Evolutionary conservation across 768 basidiomycete genomes (phyloP), one percentile per base, ranked within the genome.

Genomic region (Auriculariales sp.): DNA sequence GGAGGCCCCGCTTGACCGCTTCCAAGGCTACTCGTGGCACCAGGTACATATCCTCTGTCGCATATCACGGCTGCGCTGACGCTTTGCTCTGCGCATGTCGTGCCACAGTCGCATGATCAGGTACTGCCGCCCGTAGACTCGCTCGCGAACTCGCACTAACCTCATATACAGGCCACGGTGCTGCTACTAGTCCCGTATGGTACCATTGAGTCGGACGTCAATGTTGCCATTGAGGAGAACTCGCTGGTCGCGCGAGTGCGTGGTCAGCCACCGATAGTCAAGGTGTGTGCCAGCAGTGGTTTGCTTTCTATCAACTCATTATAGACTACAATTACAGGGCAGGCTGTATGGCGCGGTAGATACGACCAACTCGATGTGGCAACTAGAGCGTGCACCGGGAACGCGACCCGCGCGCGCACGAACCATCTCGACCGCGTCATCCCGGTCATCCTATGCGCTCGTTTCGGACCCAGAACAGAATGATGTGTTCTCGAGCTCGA

Each of bases 401-500:
- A 66, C 72, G 34, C 50, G 30, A 11, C 73, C 77, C 0, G 68
- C 70, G 14, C 70, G 86, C 57, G 83, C 81, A 52, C 79, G 84
- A 17, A 88, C 86, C 0, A 79, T 77, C 2, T 87, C 85, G 7
- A 83, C 83, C 1, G 67, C 79, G 0, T 87, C 84, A 3, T 83
- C 83, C 0, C 83, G 77, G 27, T 89, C 86, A 17, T 89, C 86
- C 0, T 89, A 79, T 56, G 85, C 86, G 3, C 72, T 86, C 50
- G 71, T 89, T 7, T 54, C 86, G n/a, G 86, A 89, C 56, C 78
- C 78, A 5, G 39, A 24, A 9, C 39, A 44, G 39, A 44, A 19
- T 2, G 86, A 89, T 55, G 81, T 88, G 47, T 85, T 85, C 3
- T 87, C 83, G 64, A 84, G 81, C 60, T 87, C 88, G 55, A 83